phyloP scores from a whole-genome alignment of 1,284 basidiomycete genomes.

The Cryptococcus neoformans region DNA sequence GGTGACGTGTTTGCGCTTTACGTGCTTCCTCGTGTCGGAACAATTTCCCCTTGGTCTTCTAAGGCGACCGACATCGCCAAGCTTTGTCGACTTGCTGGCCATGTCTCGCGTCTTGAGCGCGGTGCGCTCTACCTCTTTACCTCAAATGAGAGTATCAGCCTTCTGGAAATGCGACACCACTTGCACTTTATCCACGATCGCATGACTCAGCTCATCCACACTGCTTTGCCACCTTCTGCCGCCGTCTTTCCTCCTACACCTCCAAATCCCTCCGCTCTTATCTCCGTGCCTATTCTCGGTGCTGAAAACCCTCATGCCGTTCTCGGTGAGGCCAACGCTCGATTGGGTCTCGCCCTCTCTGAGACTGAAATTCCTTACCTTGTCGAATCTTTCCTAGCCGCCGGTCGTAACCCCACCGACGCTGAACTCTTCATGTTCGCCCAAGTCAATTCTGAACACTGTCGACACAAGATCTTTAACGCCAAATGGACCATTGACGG shows the following conservation, averaged over 20 bases:
- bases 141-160: slow-evolving; percentile 48
- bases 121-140: slow-evolving; percentile 71
- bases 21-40: slow-evolving; percentile 73
- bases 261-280: slow-evolving; percentile 64
- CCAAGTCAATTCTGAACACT: slow-evolving; percentile 99
- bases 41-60: slow-evolving; percentile 92
- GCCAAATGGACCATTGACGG: slow-evolving; percentile 91
- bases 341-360: slow-evolving; percentile 87
- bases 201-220: slow-evolving; percentile 83
- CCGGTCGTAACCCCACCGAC: slow-evolving; percentile 81
- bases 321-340: slow-evolving; percentile 74
- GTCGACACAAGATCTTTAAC: slow-evolving; percentile 99
- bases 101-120: slow-evolving; percentile 78
- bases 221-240: slow-evolving; percentile 59
- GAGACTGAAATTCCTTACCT: slow-evolving; percentile 91
- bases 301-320: slow-evolving; percentile 55
- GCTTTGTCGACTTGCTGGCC: slow-evolving; percentile 71
- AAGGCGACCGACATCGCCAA: slow-evolving; percentile 95
- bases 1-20: slow-evolving; percentile 55
- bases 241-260: slow-evolving; percentile 64
- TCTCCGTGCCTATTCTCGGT: slow-evolving; percentile 60
- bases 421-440: slow-evolving; percentile 99
- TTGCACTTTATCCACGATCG: slow-evolving; percentile 80
- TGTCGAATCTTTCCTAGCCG: slow-evolving; percentile 79
- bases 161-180: slow-evolving; percentile 53